These are phyloP conservation scores for Colletotrichum tabaci DNA, from an alignment of 2,329 filamentous ascomycete genomes.

Conservation along the genomic window DNA sequence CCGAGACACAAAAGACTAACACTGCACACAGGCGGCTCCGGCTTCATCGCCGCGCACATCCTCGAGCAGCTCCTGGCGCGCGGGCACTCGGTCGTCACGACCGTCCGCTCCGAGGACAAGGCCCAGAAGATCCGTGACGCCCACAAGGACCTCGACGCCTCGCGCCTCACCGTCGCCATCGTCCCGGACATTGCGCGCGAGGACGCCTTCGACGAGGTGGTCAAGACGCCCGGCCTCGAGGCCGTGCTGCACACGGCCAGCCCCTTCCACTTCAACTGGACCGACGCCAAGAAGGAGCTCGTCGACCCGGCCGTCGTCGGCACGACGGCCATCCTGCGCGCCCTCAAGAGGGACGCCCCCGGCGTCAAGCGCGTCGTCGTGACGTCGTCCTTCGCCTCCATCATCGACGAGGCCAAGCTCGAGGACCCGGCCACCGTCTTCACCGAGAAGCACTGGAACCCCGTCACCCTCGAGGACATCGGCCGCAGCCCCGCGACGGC, in stretches of 20 bases:
- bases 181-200: slow-evolving; percentile 84
- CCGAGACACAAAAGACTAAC: background rate
- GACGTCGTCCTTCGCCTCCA: slow-evolving; percentile 70
- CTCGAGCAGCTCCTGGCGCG: slow-evolving; percentile 67
- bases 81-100: slow-evolving; percentile 68
- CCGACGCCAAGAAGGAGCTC: slow-evolving; percentile 67
- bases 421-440: slow-evolving; percentile 58
- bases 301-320: slow-evolving; percentile 72
- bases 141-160: slow-evolving; percentile 58
- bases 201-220: slow-evolving; percentile 79
- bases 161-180: slow-evolving; percentile 68
- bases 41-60: slow-evolving; percentile 69
- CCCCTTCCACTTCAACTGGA: slow-evolving; percentile 70
- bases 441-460: slow-evolving; percentile 68
- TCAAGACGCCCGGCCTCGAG: slow-evolving; percentile 64
- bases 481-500: slow-evolving; percentile 56
- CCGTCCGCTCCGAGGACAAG: slow-evolving; percentile 69
- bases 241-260: slow-evolving; percentile 74
- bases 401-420: slow-evolving; percentile 58
- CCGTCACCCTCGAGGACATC: slow-evolving; percentile 62
- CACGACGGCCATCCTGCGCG: slow-evolving; percentile 79
- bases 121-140: slow-evolving; percentile 66
- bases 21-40: slow-evolving; percentile 59
- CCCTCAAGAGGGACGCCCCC: slow-evolving; percentile 72
- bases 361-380: slow-evolving; percentile 80